Base-by-base conservation (phyloP, 2,329 filamentous ascomycete genomes). In the Dothiorella sarmentorum region DNA sequence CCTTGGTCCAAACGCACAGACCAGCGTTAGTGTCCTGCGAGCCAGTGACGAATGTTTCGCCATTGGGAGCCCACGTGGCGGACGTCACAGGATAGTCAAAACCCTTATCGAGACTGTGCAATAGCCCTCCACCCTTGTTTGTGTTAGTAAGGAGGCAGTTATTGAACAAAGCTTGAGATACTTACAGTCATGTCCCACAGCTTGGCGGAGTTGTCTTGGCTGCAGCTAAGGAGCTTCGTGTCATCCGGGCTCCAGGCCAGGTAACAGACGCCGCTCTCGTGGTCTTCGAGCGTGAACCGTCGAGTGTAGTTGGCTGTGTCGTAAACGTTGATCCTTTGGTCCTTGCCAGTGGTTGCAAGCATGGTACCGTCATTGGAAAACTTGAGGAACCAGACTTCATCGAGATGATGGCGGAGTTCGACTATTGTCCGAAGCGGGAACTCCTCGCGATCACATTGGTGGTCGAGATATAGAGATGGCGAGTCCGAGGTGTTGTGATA, bases 171-270 rank as follows among this genome's bases (percentile, higher is more conserved):
- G n/a, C n/a, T n/a, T n/a, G n/a, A n/a, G n/a, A n/a, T n/a, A 60
- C 66, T 56, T 67, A 70, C 70, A 62, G 69, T 68, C 33, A 69
- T 67, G 71, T 91, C 84, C 89, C 90, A 96, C 62, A 96, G 74
- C 33, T 87, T 82, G 1, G 90, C 91, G 62, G 81, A 82, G 44
- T 82, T 83, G 68, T 96, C 73, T 63, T 85, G 82, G 15, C 85
- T 89, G 70, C 93, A 97, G 15, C 88, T 93, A 37, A 97, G 85
- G 31, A 99, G 80, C 75, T 90, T 90, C 1, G 82, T 82, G 73
- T 96, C 90, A 71, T 99, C 91, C 4, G 92, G 94, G 69, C 92
- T 97, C 90, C 94, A 99, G 1, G 90, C 82, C 3, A 96, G 76
- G 67, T 92, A 91, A 18, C 89, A 87, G 11, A 97, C 87, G 1